Percentiles rank a stretch among this genome's conserved stretches.
Evolutionary conservation across 805 yeast genomes (phyloP).

Genomic region (Yarrowia porcina): DNA sequence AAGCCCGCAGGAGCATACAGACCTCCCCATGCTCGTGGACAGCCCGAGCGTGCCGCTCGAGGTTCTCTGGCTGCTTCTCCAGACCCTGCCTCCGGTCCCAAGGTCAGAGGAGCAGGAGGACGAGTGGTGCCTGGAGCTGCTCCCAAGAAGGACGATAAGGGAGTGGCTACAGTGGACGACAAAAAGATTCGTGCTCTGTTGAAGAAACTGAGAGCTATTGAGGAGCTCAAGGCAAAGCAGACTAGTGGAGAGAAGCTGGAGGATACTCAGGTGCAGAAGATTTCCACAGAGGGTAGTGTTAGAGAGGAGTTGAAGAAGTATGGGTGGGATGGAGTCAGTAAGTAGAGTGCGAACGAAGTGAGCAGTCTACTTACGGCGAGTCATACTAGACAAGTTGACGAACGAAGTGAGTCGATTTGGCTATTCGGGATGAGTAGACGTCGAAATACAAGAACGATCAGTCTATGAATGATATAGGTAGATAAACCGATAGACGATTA

Average conservation of each 20-base stretch:
- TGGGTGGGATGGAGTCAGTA: constrained; percentile 58
- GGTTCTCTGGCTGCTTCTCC: constrained; percentile 37
- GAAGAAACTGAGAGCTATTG: constrained; percentile 95
- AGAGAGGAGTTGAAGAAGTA: constrained; percentile 67
- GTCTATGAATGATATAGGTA: too few species aligned
- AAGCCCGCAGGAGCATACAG: constrained; percentile 88
- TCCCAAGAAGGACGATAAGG: constrained; percentile 39
- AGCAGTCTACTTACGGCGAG: too few species aligned
- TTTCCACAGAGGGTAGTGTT: constrained; percentile 78
- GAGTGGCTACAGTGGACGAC: constrained; percentile 50
- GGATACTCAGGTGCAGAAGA: constrained; percentile 88
- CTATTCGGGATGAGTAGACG: too few species aligned
- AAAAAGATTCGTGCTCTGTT: constrained; percentile 86
- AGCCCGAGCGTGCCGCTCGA: constrained; percentile 31
- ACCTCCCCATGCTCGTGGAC: constrained; percentile 88
- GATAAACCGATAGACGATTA: too few species aligned
- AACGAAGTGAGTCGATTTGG: too few species aligned
- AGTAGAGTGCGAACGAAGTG: too few species aligned
- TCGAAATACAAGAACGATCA: too few species aligned
- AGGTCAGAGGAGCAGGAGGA: constrained; percentile 27
- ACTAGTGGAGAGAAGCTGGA: constrained; percentile 81
- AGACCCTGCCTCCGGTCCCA: constrained; percentile 25
- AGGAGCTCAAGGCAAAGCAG: constrained; percentile 79
- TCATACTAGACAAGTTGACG: too few species aligned
- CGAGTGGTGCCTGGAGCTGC: constrained; percentile 37